Evolutionary conservation across 495 filamentous ascomycete species (phyloP), one percentile per base, ranked within the genome.

Genomic region (Penicillium maclennaniae): DNA sequence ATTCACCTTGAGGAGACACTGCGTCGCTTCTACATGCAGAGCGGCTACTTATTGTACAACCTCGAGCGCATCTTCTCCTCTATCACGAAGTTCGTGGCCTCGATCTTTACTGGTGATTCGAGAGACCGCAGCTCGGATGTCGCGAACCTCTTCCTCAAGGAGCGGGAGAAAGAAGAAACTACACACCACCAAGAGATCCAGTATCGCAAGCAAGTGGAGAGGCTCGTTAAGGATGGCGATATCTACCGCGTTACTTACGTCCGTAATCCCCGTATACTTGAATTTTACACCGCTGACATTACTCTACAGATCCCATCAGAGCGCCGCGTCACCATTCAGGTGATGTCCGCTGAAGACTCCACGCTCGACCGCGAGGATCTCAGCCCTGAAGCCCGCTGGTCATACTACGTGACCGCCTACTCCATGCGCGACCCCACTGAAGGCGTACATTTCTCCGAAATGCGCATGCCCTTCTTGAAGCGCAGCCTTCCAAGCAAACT

Each of bases 71-170:
- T 97, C 43, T 79, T 96, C 49, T 79, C 80, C 53, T 82, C 84
- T 1, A 83, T 96, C 44, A 80, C 85, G 38, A 86, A 90, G 45
- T 87, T 88, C 49, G 88, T 84, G 38, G 76, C 87, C 1, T 76
- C 73, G 3, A 90, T 95, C 59, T 83, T 90, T 55, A 85, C 81
- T 39, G 81, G 79, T 7, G 95, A 99, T 54, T 79, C 79, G 25
- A 96, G 95, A 66, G 95, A 99, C 60, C 92, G 90, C 75, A 96
- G 87, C 43, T 82, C 85, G 10, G 91, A 95, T 42, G 89, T 96
- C 25, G 83, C 88, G 48, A 82, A 87, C 55, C 80, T 88, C 15
- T 96, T 91, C 76, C 83, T 91, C 60, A 83, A 83, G 59, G 88
- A 91, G 67, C 84, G 89, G 1, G 82, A 87, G 43, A 85, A 85